Evolutionary conservation across 768 basidiomycete genomes (phyloP).

Genomic region (Tylopilus cervinicoccineus): DNA sequence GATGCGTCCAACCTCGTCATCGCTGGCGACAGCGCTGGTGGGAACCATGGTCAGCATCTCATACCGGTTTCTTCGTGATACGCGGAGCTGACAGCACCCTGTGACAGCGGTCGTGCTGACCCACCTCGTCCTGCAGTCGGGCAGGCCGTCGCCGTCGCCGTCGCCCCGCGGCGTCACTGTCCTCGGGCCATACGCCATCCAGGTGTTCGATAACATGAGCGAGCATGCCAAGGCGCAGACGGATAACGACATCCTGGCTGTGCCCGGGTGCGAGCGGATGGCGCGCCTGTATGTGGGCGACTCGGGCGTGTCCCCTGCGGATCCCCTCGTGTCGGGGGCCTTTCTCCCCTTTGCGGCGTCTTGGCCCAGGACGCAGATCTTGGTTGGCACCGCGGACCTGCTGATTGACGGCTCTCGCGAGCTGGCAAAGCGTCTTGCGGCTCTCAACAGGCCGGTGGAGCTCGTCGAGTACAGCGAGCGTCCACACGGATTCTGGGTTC

Average conservation of each 20-base stretch:
- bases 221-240: neutral
- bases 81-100: neutral
- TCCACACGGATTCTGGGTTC: conserved; percentile 23
- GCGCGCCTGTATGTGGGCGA: conserved; percentile 8
- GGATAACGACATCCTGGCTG: neutral
- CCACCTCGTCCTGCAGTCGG: conserved; percentile 48
- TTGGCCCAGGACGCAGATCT: conserved; percentile 23
- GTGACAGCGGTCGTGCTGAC: conserved; percentile 19
- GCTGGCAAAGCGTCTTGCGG: conserved; percentile 4
- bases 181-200: conserved; percentile 41
- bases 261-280: neutral
- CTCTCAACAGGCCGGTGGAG: conserved; percentile 6
- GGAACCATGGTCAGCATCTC: conserved; percentile 17
- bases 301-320: conserved; percentile 3
- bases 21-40: conserved; percentile 26
- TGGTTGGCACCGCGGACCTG: conserved; percentile 18
- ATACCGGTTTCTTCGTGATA: too few relatives aligned
- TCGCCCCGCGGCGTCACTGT: conserved; percentile 54
- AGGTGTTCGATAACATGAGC: neutral
- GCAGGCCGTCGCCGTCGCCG: conserved; percentile 40
- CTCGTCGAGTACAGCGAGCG: conserved; percentile 23
- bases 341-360: conserved; percentile 10
- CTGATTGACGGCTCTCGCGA: conserved; percentile 10
- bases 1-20: conserved; percentile 14
- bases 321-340: conserved; percentile 19